Evolutionary conservation across 2,329 filamentous ascomycete genomes (phyloP).

Genomic region (Aspergillus persii): DNA sequence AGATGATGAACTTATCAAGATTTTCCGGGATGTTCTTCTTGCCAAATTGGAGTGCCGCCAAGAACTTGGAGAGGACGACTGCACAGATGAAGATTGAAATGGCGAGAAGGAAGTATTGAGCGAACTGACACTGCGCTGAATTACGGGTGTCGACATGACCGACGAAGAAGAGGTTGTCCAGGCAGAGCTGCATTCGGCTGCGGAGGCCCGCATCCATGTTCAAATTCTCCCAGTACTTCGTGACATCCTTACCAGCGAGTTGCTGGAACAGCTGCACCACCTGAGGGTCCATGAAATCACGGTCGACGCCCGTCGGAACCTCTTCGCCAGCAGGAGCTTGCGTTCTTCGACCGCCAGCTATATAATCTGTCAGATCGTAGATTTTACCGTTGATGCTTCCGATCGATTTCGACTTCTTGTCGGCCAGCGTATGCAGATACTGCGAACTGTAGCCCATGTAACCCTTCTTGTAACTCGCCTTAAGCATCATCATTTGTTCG

Average conservation of each 20-base stretch:
- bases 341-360: conserved; percentile 69
- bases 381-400: conserved; percentile 76
- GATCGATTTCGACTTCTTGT: conserved; percentile 62
- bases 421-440: conserved; percentile 68
- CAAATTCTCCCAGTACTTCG: conserved; percentile 76
- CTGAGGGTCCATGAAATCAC: conserved; percentile 75
- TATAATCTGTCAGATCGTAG: conserved; percentile 86
- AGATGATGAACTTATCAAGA: conserved; percentile 97
- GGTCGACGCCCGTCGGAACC: conserved; percentile 51
- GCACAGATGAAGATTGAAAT: conserved; percentile 76
- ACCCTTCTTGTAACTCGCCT: conserved; percentile 78
- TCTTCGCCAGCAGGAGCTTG: conserved; percentile 55
- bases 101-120: conserved; percentile 82
- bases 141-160: conserved; percentile 89
- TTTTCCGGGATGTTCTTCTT: conserved; percentile 90
- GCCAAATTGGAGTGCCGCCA: conserved; percentile 91
- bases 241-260: conserved; percentile 74
- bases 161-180: conserved; percentile 93
- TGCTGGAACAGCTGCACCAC: conserved; percentile 76
- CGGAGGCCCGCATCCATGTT: conserved; percentile 57
- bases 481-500: conserved; percentile 79
- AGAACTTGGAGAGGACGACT: conserved; percentile 93
- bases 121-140: conserved; percentile 79
- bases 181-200: conserved; percentile 71
- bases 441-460: conserved; percentile 77